Conservation (phyloP, 441 rosid species). For the Populus tomentosa region DNA sequence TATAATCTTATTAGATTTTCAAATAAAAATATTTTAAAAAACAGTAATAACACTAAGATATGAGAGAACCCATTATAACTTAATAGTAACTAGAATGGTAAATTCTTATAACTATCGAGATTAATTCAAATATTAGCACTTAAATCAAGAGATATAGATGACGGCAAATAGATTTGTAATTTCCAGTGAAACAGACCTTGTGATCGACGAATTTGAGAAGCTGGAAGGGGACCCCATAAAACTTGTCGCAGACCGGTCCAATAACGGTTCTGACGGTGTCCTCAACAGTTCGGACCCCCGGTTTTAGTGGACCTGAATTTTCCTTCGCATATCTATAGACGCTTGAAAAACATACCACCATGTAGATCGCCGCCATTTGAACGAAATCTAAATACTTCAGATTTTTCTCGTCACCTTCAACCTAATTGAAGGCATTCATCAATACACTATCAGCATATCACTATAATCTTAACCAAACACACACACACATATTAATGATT, state of each 20-base stretch:
- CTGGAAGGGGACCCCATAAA: conserved; percentile 61
- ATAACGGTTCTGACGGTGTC: conserved; percentile 78
- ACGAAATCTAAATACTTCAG: conserved; percentile 73
- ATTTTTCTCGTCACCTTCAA: conserved; percentile 40
- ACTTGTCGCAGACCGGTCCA: conserved; percentile 70
- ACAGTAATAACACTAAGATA: too few species aligned
- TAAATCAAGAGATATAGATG: too few species aligned
- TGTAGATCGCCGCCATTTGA: conserved; percentile 59
- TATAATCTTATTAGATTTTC: too few species aligned
- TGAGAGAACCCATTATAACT: too few species aligned
- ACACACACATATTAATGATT: not conserved
- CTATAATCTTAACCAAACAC: not conserved
- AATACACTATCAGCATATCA: not conserved
- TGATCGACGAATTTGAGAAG: conserved; percentile 73
- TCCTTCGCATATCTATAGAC: conserved; percentile 75
- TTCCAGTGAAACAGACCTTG: conserved; percentile 35
- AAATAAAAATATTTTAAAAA: too few species aligned
- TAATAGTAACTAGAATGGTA: too few species aligned
- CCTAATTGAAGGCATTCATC: conserved; percentile 17
- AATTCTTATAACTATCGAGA: too few species aligned
- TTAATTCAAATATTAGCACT: too few species aligned
- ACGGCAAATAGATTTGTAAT: not conserved
- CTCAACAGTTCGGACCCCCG: conserved; percentile 77
- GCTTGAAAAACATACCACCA: conserved; percentile 38
- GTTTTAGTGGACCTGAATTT: conserved; percentile 72